Conservation (phyloP, 2,329 filamentous ascomycete genomes). For the Colletotrichum cuscutae region DNA sequence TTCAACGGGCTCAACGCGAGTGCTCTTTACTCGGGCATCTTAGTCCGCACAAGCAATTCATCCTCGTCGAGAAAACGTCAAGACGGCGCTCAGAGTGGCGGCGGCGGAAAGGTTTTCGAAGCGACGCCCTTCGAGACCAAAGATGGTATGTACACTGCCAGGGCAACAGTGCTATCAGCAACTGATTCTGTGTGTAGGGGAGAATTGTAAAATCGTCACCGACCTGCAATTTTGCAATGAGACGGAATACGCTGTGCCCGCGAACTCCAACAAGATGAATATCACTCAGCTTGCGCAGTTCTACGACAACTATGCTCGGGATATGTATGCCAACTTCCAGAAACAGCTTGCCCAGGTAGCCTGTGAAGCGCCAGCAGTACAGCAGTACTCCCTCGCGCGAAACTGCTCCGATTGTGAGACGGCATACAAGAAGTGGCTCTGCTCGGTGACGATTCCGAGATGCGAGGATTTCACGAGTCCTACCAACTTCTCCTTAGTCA, state of each 20-base stretch:
- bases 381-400: constrained; percentile 83
- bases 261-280: constrained; percentile 73
- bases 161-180: not conserved
- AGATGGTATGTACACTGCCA: constrained; percentile 64
- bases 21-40: constrained; percentile 76
- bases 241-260: constrained; percentile 90
- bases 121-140: constrained; percentile 82
- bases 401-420: constrained; percentile 79
- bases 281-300: constrained; percentile 70
- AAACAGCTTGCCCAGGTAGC: constrained; percentile 85
- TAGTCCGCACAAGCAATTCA: constrained; percentile 70
- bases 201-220: constrained; percentile 87
- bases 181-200: constrained; percentile 57
- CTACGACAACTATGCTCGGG: constrained; percentile 81
- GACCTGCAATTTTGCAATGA: constrained; percentile 90
- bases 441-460: constrained; percentile 89
- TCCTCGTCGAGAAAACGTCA: constrained; percentile 55
- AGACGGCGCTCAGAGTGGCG: constrained; percentile 56
- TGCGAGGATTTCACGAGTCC: constrained; percentile 84
- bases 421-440: constrained; percentile 96
- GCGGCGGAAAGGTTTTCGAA: constrained; percentile 81
- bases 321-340: constrained; percentile 80
- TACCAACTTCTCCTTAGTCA: constrained; percentile 56
- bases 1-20: constrained; percentile 78
- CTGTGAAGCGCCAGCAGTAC: constrained; percentile 79